A percentile compares a stretch with the other conserved stretches of the same genome.
Conservation (phyloP, 1,284 basidiomycete genomes). For the Macrocystidia cucumis region DNA sequence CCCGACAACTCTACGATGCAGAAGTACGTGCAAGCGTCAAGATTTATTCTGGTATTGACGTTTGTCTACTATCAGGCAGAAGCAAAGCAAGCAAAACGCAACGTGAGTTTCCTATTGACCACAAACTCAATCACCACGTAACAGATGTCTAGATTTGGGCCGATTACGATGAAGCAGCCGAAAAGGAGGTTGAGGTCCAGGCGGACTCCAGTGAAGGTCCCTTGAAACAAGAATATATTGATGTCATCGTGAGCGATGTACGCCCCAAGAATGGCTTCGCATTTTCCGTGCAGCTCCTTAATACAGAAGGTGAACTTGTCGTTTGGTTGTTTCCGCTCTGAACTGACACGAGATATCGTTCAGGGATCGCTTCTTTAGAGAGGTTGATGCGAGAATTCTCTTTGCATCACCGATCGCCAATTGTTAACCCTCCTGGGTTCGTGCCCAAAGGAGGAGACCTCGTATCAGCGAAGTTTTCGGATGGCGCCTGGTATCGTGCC, state of each 20-base stretch:
- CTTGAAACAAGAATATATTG: conserved; percentile 79
- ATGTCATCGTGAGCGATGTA: conserved; percentile 89
- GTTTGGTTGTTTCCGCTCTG: neutral
- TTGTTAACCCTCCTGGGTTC: conserved; percentile 56
- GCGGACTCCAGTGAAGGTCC: conserved; percentile 41
- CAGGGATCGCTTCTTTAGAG: conserved; percentile 84
- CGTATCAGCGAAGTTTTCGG: conserved; percentile 86
- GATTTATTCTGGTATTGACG: conserved; percentile 5
- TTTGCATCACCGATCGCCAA: conserved; percentile 66
- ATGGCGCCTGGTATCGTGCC: conserved; percentile 92
- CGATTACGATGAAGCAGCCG: conserved; percentile 67
- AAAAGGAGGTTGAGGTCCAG: conserved; percentile 39
- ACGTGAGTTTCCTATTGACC: conserved; percentile 41
- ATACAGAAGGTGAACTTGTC: conserved; percentile 66
- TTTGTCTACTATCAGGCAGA: conserved; percentile 42
- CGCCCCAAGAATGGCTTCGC: conserved; percentile 67
- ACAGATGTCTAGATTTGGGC: conserved; percentile 63
- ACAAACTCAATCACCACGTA: conserved; percentile 4
- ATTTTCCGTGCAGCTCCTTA: conserved; percentile 91
- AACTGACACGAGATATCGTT: conserved; percentile 4
- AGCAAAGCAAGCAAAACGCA: conserved; percentile 71
- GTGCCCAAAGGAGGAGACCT: conserved; percentile 80
- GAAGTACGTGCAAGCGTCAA: conserved; percentile 44
- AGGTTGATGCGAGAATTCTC: conserved; percentile 93
- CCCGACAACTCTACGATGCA: conserved; percentile 75